Conservation (phyloP, 805 yeast genomes). For the Candida railenensis region DNA sequence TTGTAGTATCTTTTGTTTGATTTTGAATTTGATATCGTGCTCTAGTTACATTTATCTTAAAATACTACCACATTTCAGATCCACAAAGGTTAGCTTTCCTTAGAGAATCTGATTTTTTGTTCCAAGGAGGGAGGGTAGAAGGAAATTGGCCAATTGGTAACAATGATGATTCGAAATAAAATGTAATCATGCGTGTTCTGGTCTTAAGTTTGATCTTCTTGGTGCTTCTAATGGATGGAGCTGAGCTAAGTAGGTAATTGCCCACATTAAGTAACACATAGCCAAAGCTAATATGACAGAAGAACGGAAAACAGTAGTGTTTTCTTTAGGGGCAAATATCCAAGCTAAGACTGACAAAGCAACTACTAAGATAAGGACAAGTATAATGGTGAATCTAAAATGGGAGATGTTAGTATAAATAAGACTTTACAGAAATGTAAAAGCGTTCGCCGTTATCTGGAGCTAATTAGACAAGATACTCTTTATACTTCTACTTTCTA, state of each 20-base stretch:
- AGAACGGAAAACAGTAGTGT: constrained; percentile 47
- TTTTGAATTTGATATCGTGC: not conserved
- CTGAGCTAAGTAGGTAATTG: constrained; percentile 84
- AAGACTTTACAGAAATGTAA: too few relatives aligned
- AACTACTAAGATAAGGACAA: constrained; percentile 58
- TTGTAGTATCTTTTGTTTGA: not conserved
- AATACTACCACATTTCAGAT: not conserved
- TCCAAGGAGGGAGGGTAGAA: too few relatives aligned
- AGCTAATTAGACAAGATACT: not conserved
- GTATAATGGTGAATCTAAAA: constrained; percentile 66
- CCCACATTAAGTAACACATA: constrained; percentile 89
- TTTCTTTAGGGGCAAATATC: constrained; percentile 82
- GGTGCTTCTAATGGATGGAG: constrained; percentile 91
- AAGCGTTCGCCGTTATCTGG: not conserved
- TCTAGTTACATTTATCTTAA: too few relatives aligned
- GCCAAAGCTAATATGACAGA: constrained; percentile 62
- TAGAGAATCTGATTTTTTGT: too few relatives aligned
- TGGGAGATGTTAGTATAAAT: constrained; percentile 14
- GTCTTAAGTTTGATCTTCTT: constrained; percentile 85
- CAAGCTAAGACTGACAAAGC: constrained; percentile 68
- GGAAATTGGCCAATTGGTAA: too few relatives aligned
- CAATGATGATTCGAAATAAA: too few relatives aligned
- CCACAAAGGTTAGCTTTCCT: not conserved
- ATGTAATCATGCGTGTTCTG: constrained; percentile 44
- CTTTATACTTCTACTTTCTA: not conserved